Conservation (phyloP, 192 early-diverging fungal genomes). For the Mortierella alpina region DNA sequence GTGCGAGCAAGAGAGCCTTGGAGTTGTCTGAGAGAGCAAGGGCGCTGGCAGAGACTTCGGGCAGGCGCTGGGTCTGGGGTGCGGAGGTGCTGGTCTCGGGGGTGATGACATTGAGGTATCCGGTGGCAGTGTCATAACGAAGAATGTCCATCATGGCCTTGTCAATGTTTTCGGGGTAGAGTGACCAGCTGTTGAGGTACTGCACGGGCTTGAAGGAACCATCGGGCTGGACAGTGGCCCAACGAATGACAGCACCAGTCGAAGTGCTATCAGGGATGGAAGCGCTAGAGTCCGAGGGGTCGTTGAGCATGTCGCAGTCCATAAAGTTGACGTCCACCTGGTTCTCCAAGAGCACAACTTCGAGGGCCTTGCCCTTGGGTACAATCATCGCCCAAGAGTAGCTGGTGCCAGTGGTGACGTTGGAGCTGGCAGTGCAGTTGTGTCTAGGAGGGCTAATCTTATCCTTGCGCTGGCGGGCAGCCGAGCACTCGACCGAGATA, state of each 20-base stretch:
- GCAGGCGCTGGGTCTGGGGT: no score
- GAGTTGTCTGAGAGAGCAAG: no score
- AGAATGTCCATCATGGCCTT: conserved; percentile 26
- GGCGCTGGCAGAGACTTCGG: no score
- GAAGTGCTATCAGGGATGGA: no score
- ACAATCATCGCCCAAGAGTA: conserved; percentile 28
- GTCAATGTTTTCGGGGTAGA: conserved; percentile 11
- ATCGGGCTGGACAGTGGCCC: conserved; percentile 1
- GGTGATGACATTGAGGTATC: conserved; percentile 12
- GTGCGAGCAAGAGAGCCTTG: no score
- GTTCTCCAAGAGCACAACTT: conserved; percentile 1
- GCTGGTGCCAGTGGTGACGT: not conserved
- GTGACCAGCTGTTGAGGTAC: conserved; percentile 16
- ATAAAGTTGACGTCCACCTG: not conserved
- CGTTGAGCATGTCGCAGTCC: conserved; percentile 7
- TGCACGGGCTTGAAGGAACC: conserved; percentile 18
- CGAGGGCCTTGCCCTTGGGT: conserved; percentile 4
- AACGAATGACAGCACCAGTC: conserved; percentile 8
- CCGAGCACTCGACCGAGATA: conserved; percentile 11
- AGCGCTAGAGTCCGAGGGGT: no score
- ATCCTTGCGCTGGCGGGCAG: not conserved
- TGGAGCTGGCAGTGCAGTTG: not conserved
- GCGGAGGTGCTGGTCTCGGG: no score
- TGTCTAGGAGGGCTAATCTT: not conserved
- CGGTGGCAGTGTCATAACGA: conserved; percentile 1